Conservation (phyloP, 441 rosid genomes). For the Melastoma candidum region DNA sequence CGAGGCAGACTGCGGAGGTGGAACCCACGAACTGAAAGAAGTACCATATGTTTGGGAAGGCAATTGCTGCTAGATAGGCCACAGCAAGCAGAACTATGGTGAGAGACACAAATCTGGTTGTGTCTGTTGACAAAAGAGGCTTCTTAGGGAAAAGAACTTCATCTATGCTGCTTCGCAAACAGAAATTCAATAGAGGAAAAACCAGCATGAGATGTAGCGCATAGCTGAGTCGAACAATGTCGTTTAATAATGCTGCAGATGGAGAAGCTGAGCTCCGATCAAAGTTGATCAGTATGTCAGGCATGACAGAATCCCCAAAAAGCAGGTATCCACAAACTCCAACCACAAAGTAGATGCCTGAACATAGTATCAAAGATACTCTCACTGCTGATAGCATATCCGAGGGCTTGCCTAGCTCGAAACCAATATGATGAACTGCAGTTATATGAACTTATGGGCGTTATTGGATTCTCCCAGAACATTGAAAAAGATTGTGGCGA, state of each 20-base stretch:
- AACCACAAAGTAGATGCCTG: conserved; percentile 14
- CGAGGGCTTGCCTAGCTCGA: conserved; percentile 55
- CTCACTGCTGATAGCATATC: conserved; percentile 49
- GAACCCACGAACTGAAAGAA: conserved; percentile 13
- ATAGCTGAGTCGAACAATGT: conserved; percentile 7
- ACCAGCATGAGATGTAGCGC: conserved; percentile 7
- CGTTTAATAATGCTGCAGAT: background rate
- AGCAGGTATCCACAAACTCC: conserved; percentile 8
- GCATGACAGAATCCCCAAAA: conserved; percentile 9
- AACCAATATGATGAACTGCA: conserved; percentile 81
- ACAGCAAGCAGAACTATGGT: background rate
- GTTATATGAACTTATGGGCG: background rate
- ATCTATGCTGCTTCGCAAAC: conserved; percentile 5
- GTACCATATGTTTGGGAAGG: conserved; percentile 12
- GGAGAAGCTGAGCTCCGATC: conserved; percentile 5
- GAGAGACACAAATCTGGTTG: conserved; percentile 6
- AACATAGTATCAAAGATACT: conserved; percentile 53
- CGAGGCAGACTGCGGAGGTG: conserved; percentile 5
- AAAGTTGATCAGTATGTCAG: conserved; percentile 10
- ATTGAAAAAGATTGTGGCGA: too few relatives aligned
- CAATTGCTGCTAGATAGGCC: conserved; percentile 1
- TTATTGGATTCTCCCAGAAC: too few relatives aligned
- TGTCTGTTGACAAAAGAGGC: conserved; percentile 5
- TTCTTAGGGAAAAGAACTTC: conserved; percentile 4
- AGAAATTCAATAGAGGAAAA: conserved; percentile 8